Evolutionary conservation across 768 basidiomycete species (phyloP), one percentile per base, ranked within the genome.

Genomic region (Russula foetens): DNA sequence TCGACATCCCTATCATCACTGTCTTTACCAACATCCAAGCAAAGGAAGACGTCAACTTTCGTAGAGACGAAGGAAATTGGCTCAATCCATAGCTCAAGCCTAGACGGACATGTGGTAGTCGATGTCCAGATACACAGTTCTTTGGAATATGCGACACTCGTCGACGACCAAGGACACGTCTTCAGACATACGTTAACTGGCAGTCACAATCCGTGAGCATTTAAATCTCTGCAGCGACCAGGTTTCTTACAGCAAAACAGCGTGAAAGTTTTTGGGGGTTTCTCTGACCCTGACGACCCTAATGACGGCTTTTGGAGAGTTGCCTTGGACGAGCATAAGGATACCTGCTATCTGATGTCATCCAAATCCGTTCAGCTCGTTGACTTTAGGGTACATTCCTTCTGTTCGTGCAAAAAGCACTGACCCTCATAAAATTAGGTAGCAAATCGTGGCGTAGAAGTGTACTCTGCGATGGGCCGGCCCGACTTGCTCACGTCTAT

Each of bases 361-460:
- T 74, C 69, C n/a, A 76, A 72, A 44, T 61, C 56, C 19, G 69
- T 85, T 41, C 68, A 66, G 38, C 74, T 75, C 15, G 60, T 84
- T 23, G 88, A 91, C 68, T 73, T 78, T 43, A 74, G 88, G 66
- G 88, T 89, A 73, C 44, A 78, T 64, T 23, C 45, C 19, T 31
- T 31, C 26, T 28, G 5, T 43, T 48, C 28, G 28, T 24, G 9
- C 49, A 4, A 21, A 43, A 44, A 48, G n/a, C 14, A 19, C 45
- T 54, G 44, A 53, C 28, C 28, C 39, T 50, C 12, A 62, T 24
- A 12, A 39, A 7, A 24, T 26, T n/a, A 66, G 65, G 41, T 17
- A 3, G 26, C 53, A 14, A 53, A 56, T 15, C 48, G 49, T 9
- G 29, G 49, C 33, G 31, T 49, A 35, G 17, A 50, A 43, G 4